These are phyloP conservation scores for Spatholobus suberectus DNA, from an alignment of 306 rosid species.

Conservation along the genomic window DNA sequence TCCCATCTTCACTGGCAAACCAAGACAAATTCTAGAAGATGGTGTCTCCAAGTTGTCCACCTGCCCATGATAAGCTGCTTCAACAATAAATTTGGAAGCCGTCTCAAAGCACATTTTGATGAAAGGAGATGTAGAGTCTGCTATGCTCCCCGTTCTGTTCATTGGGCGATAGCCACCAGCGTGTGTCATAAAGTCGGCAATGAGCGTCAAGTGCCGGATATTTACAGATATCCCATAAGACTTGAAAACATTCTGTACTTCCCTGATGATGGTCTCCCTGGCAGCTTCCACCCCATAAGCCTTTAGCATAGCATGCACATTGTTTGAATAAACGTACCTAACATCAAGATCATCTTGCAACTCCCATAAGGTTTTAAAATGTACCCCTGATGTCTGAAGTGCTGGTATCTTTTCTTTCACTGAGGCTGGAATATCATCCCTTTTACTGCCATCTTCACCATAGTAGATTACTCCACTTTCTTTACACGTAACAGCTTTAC, in stretches of 20 bases:
- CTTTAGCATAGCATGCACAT: constrained; percentile 67
- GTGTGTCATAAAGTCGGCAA: constrained; percentile 87
- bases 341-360: constrained; percentile 71
- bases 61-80: constrained; percentile 80
- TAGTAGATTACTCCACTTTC: constrained; percentile 81
- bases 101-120: constrained; percentile 86
- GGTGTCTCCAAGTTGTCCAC: constrained; percentile 84
- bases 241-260: constrained; percentile 77
- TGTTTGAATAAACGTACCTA: constrained; percentile 77
- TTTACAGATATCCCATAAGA: constrained; percentile 85
- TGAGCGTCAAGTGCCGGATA: constrained; percentile 80
- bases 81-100: constrained; percentile 81
- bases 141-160: constrained; percentile 71
- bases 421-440: constrained; percentile 56
- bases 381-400: constrained; percentile 79
- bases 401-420: constrained; percentile 74
- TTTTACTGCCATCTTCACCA: constrained; percentile 55
- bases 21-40: constrained; percentile 88
- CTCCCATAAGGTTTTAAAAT: constrained; percentile 75
- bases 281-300: constrained; percentile 93
- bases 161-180: constrained; percentile 77
- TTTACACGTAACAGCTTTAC: constrained; percentile 72
- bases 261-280: constrained; percentile 85
- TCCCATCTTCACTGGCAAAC: constrained; percentile 85
- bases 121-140: constrained; percentile 77